Conservation (phyloP, 345 rosid species). For the Populus euphratica region DNA sequence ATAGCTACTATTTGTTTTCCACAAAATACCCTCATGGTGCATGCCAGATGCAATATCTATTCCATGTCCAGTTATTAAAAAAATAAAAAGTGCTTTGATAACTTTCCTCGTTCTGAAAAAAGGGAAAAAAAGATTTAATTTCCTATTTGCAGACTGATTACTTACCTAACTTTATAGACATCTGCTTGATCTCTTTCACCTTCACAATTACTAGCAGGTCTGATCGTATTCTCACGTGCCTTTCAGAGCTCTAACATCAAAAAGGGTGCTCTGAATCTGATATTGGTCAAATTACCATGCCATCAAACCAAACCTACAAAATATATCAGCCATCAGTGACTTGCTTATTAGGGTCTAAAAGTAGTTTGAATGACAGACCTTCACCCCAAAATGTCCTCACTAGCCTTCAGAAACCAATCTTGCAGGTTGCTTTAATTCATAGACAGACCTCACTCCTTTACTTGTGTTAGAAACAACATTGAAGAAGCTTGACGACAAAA, state of each 20-base stretch:
- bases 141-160: not conserved
- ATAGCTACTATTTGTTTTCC: too few relatives aligned
- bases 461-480: not conserved
- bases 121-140: not conserved
- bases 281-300: not conserved
- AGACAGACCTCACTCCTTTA: slow-evolving; percentile 5
- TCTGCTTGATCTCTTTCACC: not conserved
- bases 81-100: too few relatives aligned
- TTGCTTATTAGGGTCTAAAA: slow-evolving; percentile 1
- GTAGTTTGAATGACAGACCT: not conserved
- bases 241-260: not conserved
- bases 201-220: slow-evolving; percentile 9
- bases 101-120: too few relatives aligned
- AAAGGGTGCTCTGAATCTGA: slow-evolving; percentile 9
- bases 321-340: not conserved
- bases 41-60: not conserved
- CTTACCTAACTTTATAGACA: slow-evolving; percentile 11
- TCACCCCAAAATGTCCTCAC: not conserved
- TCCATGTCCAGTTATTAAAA: not conserved
- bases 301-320: not conserved
- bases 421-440: not conserved
- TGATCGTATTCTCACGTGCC: not conserved
- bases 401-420: not conserved
- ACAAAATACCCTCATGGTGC: not conserved
- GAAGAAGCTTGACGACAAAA: slow-evolving; percentile 1